Base-by-base conservation (phyloP, 2,329 filamentous ascomycete genomes). In the Microsporum canis region DNA sequence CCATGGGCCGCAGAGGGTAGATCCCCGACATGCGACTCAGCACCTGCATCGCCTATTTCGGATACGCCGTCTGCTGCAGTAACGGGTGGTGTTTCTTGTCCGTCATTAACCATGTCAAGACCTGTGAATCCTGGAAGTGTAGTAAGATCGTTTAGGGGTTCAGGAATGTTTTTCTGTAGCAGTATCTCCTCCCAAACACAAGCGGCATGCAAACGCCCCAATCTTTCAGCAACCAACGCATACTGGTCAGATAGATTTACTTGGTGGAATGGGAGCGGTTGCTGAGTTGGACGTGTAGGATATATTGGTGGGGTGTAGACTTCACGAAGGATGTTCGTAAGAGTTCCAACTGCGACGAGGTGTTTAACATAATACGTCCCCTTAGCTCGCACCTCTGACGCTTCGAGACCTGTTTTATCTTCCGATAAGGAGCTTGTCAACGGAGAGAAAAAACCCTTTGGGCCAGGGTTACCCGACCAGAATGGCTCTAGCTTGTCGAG, bases 221-320 rank as follows among this genome's bases (percentile, higher is more conserved):
- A 80, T 31, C 85, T 84, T 64, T 84, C 82, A 29, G 95, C 81
- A 41, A 96, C 77, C n/a, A 79, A 75, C 51, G 84, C 79, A 70
- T 95, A 95, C 71, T 89, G 86, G 71, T 97, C 92, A 36, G 86
- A 89, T 27, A 95, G 81, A 69, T 95, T 95, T 66, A 95, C 82
- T 31, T 84, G 82, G 60, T 83, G 84, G 68, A 96, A 88, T 8
- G 87, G 82, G 34, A 84, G 82, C 7, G 77, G 77, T 58, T 83
- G 80, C 36, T 81, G 76, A 38, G 75, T 78, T 31, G 85, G 82
- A 61, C 89, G 82, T 60, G 83, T 82, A 61, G 84, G 84, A 69
- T 83, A 85, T 57, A 84, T 76, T 27, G 82, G 81, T 59, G 78
- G 75, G 53, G 85, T 84, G 71, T 89, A 96, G 62, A 88, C 86